Percentiles rank a stretch among this genome's conserved stretches.
These are phyloP conservation scores for Linnemannia exigua DNA, from an alignment of 192 early-diverging fungal species.

Conservation along the genomic window DNA sequence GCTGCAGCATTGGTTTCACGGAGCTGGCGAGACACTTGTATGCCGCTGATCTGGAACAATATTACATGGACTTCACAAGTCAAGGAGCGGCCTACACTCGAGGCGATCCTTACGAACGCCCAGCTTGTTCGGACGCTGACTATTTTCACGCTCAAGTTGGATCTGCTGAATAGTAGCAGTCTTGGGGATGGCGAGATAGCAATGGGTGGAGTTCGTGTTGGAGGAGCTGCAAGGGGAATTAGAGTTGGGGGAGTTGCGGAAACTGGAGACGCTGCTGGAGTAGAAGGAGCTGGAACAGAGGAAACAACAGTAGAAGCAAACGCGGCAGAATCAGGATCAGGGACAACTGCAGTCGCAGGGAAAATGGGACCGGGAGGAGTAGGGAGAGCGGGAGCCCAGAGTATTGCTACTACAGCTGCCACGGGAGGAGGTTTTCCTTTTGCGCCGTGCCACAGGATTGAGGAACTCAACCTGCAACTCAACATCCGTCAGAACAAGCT, in stretches of 20 bases:
- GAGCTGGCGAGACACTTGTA: not conserved
- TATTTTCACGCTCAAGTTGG: not conserved
- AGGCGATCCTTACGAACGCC: not conserved
- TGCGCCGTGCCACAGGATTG: not conserved
- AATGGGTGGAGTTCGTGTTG: not conserved
- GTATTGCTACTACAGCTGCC: not conserved
- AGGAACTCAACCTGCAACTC: not conserved
- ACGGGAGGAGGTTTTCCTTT: not conserved
- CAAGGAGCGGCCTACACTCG: not conserved
- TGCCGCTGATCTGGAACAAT: constrained; percentile 5
- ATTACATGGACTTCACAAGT: not conserved
- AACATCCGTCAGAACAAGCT: not conserved
- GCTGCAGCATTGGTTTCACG: not conserved
- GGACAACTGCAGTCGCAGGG: not conserved
- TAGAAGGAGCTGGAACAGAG: not conserved
- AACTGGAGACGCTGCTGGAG: not conserved
- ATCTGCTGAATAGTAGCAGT: not conserved
- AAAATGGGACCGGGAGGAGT: not conserved
- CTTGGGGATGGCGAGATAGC: not conserved
- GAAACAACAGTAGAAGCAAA: not conserved
- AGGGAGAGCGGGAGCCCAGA: not conserved
- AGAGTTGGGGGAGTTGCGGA: no score
- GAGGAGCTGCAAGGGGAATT: no score
- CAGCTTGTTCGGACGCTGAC: not conserved
- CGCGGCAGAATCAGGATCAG: no score